Conservation (phyloP, 306 rosid genomes). For the Cicer chorassanicum region DNA sequence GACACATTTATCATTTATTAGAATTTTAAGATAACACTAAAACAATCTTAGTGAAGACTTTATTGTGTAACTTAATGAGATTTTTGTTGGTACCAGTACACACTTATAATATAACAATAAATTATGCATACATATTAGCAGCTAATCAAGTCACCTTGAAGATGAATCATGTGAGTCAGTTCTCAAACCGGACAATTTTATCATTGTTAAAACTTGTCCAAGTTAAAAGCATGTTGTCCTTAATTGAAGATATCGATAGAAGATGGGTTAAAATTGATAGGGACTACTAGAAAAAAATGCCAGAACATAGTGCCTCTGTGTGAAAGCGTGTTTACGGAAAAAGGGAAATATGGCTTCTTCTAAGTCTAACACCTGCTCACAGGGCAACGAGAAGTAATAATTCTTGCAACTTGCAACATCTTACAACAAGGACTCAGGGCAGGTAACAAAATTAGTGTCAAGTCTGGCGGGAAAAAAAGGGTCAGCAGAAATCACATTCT, state of each 20-base stretch:
- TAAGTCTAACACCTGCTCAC: neutral
- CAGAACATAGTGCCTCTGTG: neutral
- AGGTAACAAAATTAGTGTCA: too few species aligned
- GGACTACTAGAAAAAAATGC: neutral
- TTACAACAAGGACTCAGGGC: neutral
- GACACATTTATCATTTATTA: too few species aligned
- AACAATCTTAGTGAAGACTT: too few species aligned
- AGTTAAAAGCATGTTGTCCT: neutral
- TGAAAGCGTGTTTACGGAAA: neutral
- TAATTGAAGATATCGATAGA: neutral
- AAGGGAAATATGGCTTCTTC: neutral
- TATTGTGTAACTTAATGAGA: too few species aligned
- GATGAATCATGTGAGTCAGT: neutral
- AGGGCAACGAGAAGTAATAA: neutral
- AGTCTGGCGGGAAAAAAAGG: neutral
- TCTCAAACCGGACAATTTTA: neutral
- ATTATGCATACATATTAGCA: neutral
- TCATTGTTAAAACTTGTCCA: neutral
- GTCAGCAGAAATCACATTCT: neutral
- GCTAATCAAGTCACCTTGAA: neutral
- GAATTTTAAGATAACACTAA: too few species aligned
- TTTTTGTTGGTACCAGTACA: too few species aligned
- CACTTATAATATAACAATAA: neutral
- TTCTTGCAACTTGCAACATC: neutral
- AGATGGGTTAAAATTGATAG: neutral